Percentiles rank a stretch among this genome's conserved stretches.
phyloP scores from a whole-genome alignment of 2,329 filamentous ascomycete species.

The Colletotrichum sp. region DNA sequence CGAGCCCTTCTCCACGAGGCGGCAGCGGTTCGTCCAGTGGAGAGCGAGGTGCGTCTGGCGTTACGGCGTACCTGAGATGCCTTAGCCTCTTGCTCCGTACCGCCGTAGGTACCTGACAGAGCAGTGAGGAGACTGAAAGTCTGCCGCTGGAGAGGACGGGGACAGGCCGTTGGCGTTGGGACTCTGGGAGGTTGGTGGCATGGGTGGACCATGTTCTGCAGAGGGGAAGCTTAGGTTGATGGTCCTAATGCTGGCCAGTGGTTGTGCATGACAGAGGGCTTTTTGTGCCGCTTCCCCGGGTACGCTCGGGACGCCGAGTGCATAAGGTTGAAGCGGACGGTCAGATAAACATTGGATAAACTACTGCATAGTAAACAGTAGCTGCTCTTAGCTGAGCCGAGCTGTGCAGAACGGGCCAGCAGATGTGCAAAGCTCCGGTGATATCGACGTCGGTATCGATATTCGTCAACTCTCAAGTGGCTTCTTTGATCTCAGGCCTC shows the following conservation, averaged over 20 bases:
- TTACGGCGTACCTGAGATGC: background rate
- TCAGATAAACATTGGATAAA: conserved; percentile 17
- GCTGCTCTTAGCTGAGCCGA: background rate
- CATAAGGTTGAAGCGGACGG: conserved; percentile 9
- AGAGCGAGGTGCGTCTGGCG: background rate
- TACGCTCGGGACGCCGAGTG: conserved; percentile 3
- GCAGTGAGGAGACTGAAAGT: background rate
- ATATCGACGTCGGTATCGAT: background rate
- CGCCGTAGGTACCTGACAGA: background rate
- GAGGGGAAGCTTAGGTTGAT: background rate
- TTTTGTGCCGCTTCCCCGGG: conserved; percentile 11
- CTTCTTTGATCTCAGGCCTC: background rate
- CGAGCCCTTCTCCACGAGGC: background rate
- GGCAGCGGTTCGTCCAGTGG: background rate
- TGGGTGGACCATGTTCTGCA: conserved; percentile 14
- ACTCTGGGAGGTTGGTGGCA: background rate
- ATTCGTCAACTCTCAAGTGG: background rate
- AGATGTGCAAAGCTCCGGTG: background rate
- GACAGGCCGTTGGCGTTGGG: background rate
- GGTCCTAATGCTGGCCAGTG: background rate
- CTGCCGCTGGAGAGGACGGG: background rate
- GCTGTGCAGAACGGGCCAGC: background rate
- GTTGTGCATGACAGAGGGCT: conserved; percentile 7
- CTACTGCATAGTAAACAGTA: background rate
- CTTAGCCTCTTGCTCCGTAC: background rate